These are phyloP conservation scores for Drechslerella stenobrocha DNA, from an alignment of 2,329 filamentous ascomycete genomes.

Conservation along the genomic window DNA sequence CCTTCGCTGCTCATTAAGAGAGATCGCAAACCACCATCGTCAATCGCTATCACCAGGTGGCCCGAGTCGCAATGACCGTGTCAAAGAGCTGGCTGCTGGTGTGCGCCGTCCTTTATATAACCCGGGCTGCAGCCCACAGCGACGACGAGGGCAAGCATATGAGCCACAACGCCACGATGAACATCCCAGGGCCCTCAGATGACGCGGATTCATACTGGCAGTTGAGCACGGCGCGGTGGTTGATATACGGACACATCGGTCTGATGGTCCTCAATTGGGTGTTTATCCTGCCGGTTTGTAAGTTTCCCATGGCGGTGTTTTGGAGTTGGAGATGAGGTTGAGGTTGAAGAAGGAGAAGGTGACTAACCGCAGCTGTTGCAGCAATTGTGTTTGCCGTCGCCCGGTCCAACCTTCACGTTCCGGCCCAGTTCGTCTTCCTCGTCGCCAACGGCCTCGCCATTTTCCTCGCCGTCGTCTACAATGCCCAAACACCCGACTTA, in stretches of 20 bases:
- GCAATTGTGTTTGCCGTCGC: slow-evolving; percentile 84
- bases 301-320: slow-evolving; percentile 54
- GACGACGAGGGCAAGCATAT: slow-evolving; percentile 20
- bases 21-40: too few relatives aligned
- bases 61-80: slow-evolving; percentile 19
- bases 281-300: slow-evolving; percentile 72
- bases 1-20: too few relatives aligned
- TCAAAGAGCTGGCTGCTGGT: slow-evolving; percentile 41
- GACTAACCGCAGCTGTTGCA: slow-evolving; percentile 55
- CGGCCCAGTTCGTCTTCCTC: slow-evolving; percentile 70
- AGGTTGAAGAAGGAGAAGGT: neutral
- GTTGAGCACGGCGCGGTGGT: slow-evolving; percentile 50
- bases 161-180: slow-evolving; percentile 42
- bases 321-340: neutral
- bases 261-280: slow-evolving; percentile 74
- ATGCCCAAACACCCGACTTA: slow-evolving; percentile 77
- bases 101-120: slow-evolving; percentile 27
- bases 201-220: slow-evolving; percentile 44
- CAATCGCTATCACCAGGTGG: neutral
- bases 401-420: slow-evolving; percentile 72
- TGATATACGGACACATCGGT: slow-evolving; percentile 71
- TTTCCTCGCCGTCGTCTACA: slow-evolving; percentile 71
- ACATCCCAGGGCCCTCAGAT: slow-evolving; percentile 30
- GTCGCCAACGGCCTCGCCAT: slow-evolving; percentile 67
- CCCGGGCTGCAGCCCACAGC: slow-evolving; percentile 27